Percentiles rank a stretch among this genome's conserved stretches.
Evolutionary conservation across 208 protist genomes (phyloP).

Genomic region (Leishmania guyanensis): DNA sequence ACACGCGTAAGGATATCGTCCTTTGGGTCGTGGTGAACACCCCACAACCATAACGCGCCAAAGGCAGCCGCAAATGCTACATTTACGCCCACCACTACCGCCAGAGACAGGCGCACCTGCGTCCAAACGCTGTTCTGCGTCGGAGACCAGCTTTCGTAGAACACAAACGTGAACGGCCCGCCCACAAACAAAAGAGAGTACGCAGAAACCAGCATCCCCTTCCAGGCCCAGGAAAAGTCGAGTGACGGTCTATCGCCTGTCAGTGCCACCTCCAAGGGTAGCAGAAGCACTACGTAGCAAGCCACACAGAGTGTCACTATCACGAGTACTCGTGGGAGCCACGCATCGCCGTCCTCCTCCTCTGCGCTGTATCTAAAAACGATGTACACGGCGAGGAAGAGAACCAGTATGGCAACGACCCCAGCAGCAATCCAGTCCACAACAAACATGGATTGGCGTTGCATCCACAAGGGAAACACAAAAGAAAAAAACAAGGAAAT

Average conservation of each 20-base stretch:
- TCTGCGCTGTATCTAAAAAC: conserved; percentile 52
- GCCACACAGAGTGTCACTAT: conserved; percentile 45
- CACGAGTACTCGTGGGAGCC: conserved; percentile 50
- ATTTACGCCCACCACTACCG: conserved; percentile 12
- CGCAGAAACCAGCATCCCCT: conserved; percentile 24
- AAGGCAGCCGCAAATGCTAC: conserved; percentile 19
- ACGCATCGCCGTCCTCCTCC: conserved; percentile 71
- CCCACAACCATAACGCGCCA: conserved; percentile 31
- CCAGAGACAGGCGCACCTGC: conserved; percentile 27
- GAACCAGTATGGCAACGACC: conserved; percentile 47
- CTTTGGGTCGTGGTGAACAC: conserved; percentile 13
- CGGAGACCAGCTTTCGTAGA: conserved; percentile 88
- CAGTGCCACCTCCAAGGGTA: conserved; percentile 93
- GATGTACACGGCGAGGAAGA: conserved; percentile 55
- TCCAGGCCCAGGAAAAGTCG: conserved; percentile 32
- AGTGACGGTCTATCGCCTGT: conserved; percentile 25
- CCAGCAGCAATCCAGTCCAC: conserved; percentile 56
- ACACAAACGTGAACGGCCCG: conserved; percentile 84
- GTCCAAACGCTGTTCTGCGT: conserved; percentile 26
- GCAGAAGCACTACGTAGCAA: conserved; percentile 82
- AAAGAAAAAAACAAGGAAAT: conserved; percentile 7
- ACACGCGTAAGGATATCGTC: conserved; percentile 26
- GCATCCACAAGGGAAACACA: not conserved
- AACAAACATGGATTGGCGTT: conserved; percentile 6
- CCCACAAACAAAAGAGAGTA: conserved; percentile 56